These are phyloP conservation scores for Xylaria multiplex DNA, from an alignment of 2,329 filamentous ascomycete species.

Conservation along the genomic window DNA sequence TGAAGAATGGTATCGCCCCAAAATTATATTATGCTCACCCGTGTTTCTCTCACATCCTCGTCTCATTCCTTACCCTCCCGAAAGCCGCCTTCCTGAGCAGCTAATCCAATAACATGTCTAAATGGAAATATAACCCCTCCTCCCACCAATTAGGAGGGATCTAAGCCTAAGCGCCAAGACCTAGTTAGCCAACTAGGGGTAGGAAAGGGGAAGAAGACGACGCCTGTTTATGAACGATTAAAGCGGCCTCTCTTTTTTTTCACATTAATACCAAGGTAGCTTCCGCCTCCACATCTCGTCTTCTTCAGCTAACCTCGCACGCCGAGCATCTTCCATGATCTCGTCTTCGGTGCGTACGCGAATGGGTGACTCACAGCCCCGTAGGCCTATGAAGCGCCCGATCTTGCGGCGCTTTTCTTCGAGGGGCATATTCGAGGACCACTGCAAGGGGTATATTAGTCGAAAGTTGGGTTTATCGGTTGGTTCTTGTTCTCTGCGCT, in stretches of 20 bases:
- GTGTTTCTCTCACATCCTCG: not conserved
- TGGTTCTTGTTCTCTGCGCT: not conserved
- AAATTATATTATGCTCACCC: constrained; percentile 1
- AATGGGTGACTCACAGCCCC: constrained; percentile 66
- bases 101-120: constrained; percentile 7
- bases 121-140: constrained; percentile 14
- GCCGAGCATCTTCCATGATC: constrained; percentile 41
- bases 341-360: constrained; percentile 49
- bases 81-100: not conserved
- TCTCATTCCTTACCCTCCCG: not conserved
- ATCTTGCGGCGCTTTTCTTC: constrained; percentile 78
- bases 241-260: not conserved
- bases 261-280: constrained; percentile 50
- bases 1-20: constrained; percentile 32
- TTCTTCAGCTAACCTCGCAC: constrained; percentile 49
- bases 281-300: constrained; percentile 62
- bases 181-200: not conserved
- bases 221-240: not conserved
- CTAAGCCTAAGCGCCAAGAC: not conserved
- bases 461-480: not conserved
- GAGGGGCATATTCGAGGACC: constrained; percentile 63
- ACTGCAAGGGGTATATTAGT: constrained; percentile 48
- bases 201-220: not conserved
- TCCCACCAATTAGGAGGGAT: constrained; percentile 17
- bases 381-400: constrained; percentile 77